A percentile compares a stretch with the other conserved stretches of the same genome.
These are phyloP conservation scores for Paramecium caudatum DNA, from an alignment of 73 alveolate genomes.

Conservation along the genomic window DNA sequence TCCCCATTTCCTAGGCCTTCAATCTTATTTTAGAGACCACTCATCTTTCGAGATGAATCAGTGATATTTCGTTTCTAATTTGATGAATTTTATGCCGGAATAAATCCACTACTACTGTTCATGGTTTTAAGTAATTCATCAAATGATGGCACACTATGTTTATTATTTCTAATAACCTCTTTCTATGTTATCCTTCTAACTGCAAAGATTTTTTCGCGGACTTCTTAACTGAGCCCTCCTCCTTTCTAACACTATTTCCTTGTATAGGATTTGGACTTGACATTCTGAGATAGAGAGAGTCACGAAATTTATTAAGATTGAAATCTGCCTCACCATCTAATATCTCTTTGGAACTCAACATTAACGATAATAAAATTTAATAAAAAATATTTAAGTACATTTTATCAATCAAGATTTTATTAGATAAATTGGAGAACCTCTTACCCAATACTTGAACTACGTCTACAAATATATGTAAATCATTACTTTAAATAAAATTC, in stretches of 20 bases:
- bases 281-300: conserved; percentile 44
- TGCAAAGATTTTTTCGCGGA: neutral
- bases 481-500: neutral
- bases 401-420: conserved; percentile 3
- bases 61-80: neutral
- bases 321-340: conserved; percentile 33
- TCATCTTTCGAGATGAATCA: conserved; percentile 40
- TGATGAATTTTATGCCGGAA: neutral
- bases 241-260: neutral
- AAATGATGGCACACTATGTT: conserved; percentile 51
- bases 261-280: neutral
- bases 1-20: conserved; percentile 13
- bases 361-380: conserved; percentile 31
- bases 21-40: conserved; percentile 25
- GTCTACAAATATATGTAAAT: neutral
- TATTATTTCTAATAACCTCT: neutral
- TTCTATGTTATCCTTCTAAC: neutral
- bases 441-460: conserved; percentile 10
- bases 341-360: neutral
- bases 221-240: neutral
- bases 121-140: conserved; percentile 46
- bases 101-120: neutral
- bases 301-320: conserved; percentile 62
- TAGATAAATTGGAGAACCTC: neutral
- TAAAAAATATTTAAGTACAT: neutral